phyloP scores from a whole-genome alignment of 2,329 filamentous ascomycete species.

The Colletotrichum lindemuthianum region DNA sequence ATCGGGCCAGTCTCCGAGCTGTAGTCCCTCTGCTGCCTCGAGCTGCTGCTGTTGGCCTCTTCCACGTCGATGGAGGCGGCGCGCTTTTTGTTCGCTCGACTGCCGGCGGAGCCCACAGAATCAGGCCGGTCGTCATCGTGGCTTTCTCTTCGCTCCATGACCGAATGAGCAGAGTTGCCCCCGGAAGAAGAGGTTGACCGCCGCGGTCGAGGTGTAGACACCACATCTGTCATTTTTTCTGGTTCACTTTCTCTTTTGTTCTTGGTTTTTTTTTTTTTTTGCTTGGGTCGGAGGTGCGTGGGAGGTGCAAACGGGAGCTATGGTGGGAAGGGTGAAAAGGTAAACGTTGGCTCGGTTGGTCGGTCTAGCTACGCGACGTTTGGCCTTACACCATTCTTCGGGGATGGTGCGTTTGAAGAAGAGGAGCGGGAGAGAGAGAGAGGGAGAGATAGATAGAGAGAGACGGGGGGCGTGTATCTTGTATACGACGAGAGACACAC shows the following conservation, averaged over 20 bases:
- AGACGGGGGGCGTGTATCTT: conserved; percentile 12
- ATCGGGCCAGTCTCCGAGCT: conserved; percentile 48
- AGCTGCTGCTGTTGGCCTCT: conserved; percentile 53
- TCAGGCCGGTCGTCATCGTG: conserved; percentile 31
- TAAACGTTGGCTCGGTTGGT: conserved; percentile 17
- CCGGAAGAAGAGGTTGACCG: conserved; percentile 37
- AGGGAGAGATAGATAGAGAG: conserved; percentile 16
- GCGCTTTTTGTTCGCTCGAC: conserved; percentile 50
- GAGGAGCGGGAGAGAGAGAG: conserved; percentile 3
- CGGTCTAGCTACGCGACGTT: conserved; percentile 30
- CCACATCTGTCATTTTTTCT: conserved; percentile 32
- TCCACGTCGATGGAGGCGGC: conserved; percentile 57
- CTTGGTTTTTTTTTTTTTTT: too few relatives aligned
- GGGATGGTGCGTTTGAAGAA: conserved; percentile 29
- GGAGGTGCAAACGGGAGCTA: conserved; percentile 33
- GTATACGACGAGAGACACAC: conserved; percentile 33
- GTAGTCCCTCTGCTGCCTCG: conserved; percentile 45
- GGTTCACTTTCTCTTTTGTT: too few relatives aligned
- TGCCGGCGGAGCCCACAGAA: conserved; percentile 29
- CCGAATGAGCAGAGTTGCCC: conserved; percentile 32
- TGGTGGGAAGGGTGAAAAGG: conserved; percentile 24
- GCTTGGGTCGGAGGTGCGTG: conserved; percentile 11
- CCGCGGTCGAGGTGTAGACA: conserved; percentile 31
- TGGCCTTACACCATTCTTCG: conserved; percentile 35
- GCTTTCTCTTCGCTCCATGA: conserved; percentile 37